A percentile compares a stretch with the other conserved stretches of the same genome.
Evolutionary conservation across 2,329 filamentous ascomycete species (phyloP).

Genomic region (Cladosporium velox): DNA sequence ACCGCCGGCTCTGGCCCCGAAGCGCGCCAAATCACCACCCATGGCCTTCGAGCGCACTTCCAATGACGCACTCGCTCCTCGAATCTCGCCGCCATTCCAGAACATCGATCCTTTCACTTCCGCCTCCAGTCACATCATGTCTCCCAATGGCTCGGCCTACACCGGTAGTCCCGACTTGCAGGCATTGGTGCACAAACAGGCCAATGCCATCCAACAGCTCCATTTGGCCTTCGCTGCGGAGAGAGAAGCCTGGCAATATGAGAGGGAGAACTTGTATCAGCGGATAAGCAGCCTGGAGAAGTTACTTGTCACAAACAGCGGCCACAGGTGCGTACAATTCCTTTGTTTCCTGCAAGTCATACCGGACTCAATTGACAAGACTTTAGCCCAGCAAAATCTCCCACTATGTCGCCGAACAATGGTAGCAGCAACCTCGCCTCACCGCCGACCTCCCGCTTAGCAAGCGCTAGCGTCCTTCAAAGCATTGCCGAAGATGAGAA

Average conservation of each 20-base stretch:
- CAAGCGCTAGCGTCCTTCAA: slow-evolving; percentile 28
- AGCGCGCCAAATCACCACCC: slow-evolving; percentile 37
- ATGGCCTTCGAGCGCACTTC: slow-evolving; percentile 39
- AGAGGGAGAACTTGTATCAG: slow-evolving; percentile 36
- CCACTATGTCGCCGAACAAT: slow-evolving; percentile 34
- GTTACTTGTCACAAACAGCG: slow-evolving; percentile 37
- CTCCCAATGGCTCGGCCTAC: slow-evolving; percentile 21
- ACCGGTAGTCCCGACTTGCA: slow-evolving; percentile 30
- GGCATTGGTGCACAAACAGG: slow-evolving; percentile 39
- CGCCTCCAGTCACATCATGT: slow-evolving; percentile 28
- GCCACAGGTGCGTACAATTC: slow-evolving; percentile 35
- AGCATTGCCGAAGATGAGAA: slow-evolving; percentile 40
- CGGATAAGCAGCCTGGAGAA: slow-evolving; percentile 39
- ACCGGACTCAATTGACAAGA: neutral
- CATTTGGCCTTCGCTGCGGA: slow-evolving; percentile 40
- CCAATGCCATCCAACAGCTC: slow-evolving; percentile 35
- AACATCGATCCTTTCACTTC: slow-evolving; percentile 24
- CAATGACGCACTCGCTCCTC: slow-evolving; percentile 37
- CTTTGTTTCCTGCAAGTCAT: neutral
- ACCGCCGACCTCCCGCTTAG: slow-evolving; percentile 26
- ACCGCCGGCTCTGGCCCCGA: slow-evolving; percentile 6
- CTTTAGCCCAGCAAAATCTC: slow-evolving; percentile 40
- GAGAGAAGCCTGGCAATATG: slow-evolving; percentile 38
- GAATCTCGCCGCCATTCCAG: slow-evolving; percentile 26
- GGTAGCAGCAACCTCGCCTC: slow-evolving; percentile 26